These are phyloP conservation scores for Allium fistulosum DNA, from an alignment of 106 monocot genomes.

Conservation along the genomic window DNA sequence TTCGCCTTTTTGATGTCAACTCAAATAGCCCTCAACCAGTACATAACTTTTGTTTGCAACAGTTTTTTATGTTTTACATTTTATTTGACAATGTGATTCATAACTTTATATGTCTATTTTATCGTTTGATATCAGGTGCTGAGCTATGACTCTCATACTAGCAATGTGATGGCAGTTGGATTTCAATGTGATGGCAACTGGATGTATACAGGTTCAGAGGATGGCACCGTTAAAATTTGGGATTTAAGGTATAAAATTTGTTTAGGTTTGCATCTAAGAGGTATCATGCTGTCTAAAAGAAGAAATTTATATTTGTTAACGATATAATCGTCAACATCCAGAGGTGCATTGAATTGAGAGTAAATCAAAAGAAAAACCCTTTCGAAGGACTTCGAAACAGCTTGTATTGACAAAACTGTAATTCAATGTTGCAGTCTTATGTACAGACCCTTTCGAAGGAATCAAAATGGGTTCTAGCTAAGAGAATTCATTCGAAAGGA, in stretches of 20 bases:
- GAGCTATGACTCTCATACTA: conserved; percentile 88
- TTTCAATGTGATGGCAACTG: conserved; percentile 97
- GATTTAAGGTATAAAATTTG: conserved; percentile 65
- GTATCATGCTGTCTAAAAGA: no score
- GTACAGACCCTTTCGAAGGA: no score
- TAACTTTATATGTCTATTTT: neutral
- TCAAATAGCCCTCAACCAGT: conserved; percentile 83
- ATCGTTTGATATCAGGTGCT: conserved; percentile 31
- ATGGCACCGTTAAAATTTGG: conserved; percentile 97
- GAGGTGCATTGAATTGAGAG: conserved; percentile 1
- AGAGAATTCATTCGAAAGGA: no score
- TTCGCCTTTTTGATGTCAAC: conserved; percentile 96
- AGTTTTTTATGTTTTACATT: neutral
- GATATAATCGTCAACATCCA: no score
- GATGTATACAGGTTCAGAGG: conserved; percentile 99
- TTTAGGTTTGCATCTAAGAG: neutral
- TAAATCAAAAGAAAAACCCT: no score
- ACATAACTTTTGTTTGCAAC: conserved; percentile 7
- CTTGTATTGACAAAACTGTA: no score
- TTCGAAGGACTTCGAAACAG: no score
- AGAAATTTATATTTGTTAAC: no score
- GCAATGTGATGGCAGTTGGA: conserved; percentile 96
- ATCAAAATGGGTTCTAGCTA: no score
- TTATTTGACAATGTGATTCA: neutral
- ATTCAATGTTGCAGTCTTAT: no score